Percentiles rank a stretch among this genome's conserved stretches.
These are phyloP conservation scores for Venturia nashicola DNA, from an alignment of 2,329 filamentous ascomycete genomes.

Conservation along the genomic window DNA sequence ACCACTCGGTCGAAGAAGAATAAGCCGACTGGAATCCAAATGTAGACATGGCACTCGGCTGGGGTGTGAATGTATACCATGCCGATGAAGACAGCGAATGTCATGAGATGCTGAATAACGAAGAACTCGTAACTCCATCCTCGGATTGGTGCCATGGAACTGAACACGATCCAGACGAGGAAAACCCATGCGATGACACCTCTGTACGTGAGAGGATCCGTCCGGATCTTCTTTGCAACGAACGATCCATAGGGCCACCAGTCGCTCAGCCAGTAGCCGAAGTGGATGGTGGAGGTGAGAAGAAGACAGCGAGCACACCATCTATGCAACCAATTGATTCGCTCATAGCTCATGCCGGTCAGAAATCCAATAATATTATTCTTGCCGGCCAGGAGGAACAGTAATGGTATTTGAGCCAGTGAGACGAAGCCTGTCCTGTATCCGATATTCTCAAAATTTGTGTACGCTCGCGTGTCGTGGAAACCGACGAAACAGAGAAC, in stretches of 20 bases:
- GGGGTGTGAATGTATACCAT: slow-evolving; percentile 54
- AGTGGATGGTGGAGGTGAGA: slow-evolving; percentile 55
- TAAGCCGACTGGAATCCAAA: slow-evolving; percentile 54
- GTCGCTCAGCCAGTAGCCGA: slow-evolving; percentile 55
- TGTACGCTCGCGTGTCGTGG: slow-evolving; percentile 32
- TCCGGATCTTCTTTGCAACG: slow-evolving; percentile 43
- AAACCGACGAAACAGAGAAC: slow-evolving; percentile 44
- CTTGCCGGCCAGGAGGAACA: slow-evolving; percentile 43
- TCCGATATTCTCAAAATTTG: slow-evolving; percentile 43
- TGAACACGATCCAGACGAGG: slow-evolving; percentile 52
- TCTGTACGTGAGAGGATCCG: slow-evolving; percentile 54
- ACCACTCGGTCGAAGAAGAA: slow-evolving; percentile 51
- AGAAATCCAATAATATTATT: slow-evolving; percentile 48
- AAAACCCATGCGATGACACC: slow-evolving; percentile 56
- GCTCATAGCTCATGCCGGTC: slow-evolving; percentile 53
- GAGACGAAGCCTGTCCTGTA: slow-evolving; percentile 43
- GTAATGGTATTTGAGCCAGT: slow-evolving; percentile 41
- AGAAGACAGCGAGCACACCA: slow-evolving; percentile 61
- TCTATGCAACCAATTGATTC: slow-evolving; percentile 61
- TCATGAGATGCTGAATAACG: too few relatives aligned
- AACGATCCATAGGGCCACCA: slow-evolving; percentile 51
- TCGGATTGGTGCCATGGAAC: slow-evolving; percentile 51
- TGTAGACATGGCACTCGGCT: slow-evolving; percentile 42
- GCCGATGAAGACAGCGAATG: slow-evolving; percentile 43
- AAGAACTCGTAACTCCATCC: slow-evolving; percentile 12